A percentile compares a stretch with the other conserved stretches of the same genome.
phyloP scores from a whole-genome alignment of 2,329 filamentous ascomycete genomes.

The Xylariaceae sp. region DNA sequence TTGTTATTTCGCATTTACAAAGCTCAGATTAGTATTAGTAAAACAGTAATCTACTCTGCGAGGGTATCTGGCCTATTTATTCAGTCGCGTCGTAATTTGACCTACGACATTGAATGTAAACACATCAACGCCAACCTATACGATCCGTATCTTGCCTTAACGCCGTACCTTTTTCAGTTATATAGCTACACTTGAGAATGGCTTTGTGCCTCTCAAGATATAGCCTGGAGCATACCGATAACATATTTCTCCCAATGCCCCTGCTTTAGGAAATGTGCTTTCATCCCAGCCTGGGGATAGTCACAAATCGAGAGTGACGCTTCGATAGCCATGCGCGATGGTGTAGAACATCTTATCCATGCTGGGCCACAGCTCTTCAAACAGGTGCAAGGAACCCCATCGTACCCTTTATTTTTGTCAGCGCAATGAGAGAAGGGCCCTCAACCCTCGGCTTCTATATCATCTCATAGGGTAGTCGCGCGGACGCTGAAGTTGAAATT shows the following conservation, averaged over 20 bases:
- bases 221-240: background rate
- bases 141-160: constrained; percentile 6
- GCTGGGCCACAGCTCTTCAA: background rate
- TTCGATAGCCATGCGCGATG: background rate
- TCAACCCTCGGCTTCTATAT: background rate
- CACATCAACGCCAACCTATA: constrained; percentile 3
- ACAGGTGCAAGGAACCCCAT: too few species aligned
- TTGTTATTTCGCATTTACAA: too few species aligned
- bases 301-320: background rate
- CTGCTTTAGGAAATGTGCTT: background rate
- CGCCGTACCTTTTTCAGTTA: constrained; percentile 24
- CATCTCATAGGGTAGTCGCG: background rate
- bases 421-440: background rate
- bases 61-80: background rate
- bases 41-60: background rate
- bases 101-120: background rate
- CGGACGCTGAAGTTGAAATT: too few species aligned
- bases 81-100: background rate
- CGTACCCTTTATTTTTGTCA: background rate
- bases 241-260: background rate
- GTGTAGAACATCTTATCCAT: background rate
- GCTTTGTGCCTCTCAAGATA: background rate
- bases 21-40: too few species aligned
- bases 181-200: constrained; percentile 2
- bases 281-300: background rate